These are phyloP conservation scores for Betula pendula DNA, from an alignment of 306 rosid species.

Conservation along the genomic window DNA sequence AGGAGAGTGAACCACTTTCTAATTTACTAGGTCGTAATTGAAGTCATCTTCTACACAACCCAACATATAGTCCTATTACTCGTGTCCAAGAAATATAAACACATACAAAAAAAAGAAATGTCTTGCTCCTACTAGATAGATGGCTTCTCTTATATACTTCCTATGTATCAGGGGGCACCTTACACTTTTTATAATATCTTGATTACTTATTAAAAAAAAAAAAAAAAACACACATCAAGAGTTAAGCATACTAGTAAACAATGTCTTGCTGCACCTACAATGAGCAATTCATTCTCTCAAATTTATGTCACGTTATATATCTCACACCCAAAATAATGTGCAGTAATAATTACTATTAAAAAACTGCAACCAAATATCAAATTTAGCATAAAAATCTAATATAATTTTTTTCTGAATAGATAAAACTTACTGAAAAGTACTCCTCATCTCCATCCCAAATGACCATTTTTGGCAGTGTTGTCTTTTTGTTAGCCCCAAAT, in stretches of 20 bases:
- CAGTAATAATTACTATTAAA: not conserved
- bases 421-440: constrained; percentile 63
- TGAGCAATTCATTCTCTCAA: not conserved
- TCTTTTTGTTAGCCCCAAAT: constrained; percentile 51
- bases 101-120: not conserved
- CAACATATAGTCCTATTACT: not conserved
- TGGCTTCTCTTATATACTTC: too few species aligned
- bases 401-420: constrained; percentile 2
- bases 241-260: not conserved
- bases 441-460: constrained; percentile 82
- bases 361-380: constrained; percentile 22
- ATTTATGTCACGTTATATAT: not conserved
- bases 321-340: not conserved
- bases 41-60: not conserved
- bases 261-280: not conserved
- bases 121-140: not conserved
- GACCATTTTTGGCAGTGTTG: constrained; percentile 77
- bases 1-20: too few species aligned
- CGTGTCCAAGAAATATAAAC: not conserved
- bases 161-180: too few species aligned
- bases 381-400: constrained; percentile 11
- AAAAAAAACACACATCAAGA: too few species aligned
- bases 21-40: not conserved
- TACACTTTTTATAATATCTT: too few species aligned
- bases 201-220: too few species aligned